Evolutionary conservation across 441 rosid species (phyloP).

Genomic region (Sinapis alba): DNA sequence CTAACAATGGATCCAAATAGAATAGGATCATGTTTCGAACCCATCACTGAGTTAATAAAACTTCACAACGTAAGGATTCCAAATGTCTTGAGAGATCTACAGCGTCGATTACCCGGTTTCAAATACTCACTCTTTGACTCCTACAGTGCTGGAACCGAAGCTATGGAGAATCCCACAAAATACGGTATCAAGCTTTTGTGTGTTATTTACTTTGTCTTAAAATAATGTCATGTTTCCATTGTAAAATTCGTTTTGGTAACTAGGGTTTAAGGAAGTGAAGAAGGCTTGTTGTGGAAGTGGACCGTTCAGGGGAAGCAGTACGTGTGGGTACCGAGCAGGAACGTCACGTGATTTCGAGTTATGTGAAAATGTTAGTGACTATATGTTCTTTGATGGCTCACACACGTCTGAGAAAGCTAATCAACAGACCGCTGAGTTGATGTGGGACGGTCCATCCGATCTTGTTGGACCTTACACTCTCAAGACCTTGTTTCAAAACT

Average conservation of each 20-base stretch:
- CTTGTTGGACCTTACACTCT: conserved; percentile 40
- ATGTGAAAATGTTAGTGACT: conserved; percentile 40
- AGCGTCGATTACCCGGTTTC: conserved; percentile 34
- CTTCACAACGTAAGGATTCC: conserved; percentile 40
- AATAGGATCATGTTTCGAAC: conserved; percentile 37
- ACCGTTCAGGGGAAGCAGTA: conserved; percentile 34
- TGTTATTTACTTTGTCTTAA: not conserved
- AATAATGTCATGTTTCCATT: not conserved
- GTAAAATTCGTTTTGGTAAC: not conserved
- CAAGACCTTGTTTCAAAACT: conserved; percentile 31
- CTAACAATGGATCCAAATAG: conserved; percentile 21
- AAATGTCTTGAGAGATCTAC: conserved; percentile 28
- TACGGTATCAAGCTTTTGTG: conserved; percentile 36
- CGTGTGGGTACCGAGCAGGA: conserved; percentile 43
- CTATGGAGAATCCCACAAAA: conserved; percentile 40
- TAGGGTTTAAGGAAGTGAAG: conserved; percentile 50
- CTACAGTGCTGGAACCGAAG: conserved; percentile 14
- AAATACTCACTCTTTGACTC: conserved; percentile 42
- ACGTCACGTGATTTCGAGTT: conserved; percentile 34
- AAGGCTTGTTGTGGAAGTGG: conserved; percentile 45
- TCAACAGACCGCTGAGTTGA: conserved; percentile 37
- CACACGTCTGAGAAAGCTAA: conserved; percentile 42
- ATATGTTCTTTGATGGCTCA: conserved; percentile 42
- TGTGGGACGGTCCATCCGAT: conserved; percentile 43
- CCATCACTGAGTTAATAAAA: conserved; percentile 18